Conservation (phyloP, 2,329 filamentous ascomycete genomes). For the Pseudogymnoascus sp. region DNA sequence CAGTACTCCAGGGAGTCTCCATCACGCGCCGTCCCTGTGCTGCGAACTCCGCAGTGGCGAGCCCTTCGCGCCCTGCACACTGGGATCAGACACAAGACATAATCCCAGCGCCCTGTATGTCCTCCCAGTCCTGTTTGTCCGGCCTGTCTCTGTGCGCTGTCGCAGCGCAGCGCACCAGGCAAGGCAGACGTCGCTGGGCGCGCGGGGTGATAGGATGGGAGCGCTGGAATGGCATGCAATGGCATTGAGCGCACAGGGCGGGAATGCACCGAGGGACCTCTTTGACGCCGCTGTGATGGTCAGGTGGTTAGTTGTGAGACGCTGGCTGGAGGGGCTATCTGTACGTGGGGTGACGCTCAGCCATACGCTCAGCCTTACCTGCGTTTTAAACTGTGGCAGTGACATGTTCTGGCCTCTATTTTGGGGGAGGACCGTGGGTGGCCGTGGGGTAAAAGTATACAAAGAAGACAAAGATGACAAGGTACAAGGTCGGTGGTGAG, state of each 20-base stretch:
- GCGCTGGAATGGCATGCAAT: background rate
- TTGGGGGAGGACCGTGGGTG: background rate
- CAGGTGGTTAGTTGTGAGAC: background rate
- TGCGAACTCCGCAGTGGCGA: background rate
- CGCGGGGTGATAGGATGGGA: background rate
- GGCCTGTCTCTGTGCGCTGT: background rate
- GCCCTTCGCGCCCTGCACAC: background rate
- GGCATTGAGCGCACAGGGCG: background rate
- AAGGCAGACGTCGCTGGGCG: background rate
- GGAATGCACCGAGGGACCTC: background rate
- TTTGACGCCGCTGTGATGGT: background rate
- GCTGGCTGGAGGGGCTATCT: background rate
- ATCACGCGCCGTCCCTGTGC: slow-evolving; percentile 1
- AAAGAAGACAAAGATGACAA: background rate
- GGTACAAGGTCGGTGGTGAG: background rate
- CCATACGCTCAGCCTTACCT: background rate
- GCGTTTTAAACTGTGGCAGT: slow-evolving; percentile 1
- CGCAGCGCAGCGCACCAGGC: background rate
- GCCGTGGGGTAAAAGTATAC: background rate
- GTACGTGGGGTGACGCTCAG: background rate
- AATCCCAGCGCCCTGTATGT: background rate
- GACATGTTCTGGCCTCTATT: background rate
- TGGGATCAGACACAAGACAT: background rate
- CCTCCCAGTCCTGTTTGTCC: background rate
- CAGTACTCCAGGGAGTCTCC: background rate